Conservation (phyloP, 106 monocot genomes). For the Dendrobium officinale region DNA sequence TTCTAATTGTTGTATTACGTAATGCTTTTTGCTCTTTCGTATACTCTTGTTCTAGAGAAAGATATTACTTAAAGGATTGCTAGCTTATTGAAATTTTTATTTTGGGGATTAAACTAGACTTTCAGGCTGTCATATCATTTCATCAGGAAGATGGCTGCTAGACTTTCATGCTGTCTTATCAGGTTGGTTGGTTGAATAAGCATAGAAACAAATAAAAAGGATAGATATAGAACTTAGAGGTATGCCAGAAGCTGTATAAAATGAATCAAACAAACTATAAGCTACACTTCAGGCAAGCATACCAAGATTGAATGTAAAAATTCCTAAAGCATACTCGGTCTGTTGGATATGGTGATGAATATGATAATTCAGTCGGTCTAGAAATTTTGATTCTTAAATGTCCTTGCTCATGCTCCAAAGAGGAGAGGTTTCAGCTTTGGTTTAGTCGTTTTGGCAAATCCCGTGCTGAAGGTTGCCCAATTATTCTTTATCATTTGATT, state of each 20-base stretch:
- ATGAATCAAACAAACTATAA: background rate
- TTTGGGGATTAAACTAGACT: background rate
- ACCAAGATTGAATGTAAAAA: background rate
- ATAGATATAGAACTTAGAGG: background rate
- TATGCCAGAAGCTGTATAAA: background rate
- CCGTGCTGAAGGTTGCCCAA: background rate
- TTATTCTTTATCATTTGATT: background rate
- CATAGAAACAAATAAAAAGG: background rate
- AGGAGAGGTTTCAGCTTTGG: too few species aligned
- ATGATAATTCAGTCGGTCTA: background rate
- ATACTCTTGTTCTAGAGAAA: background rate
- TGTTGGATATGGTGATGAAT: background rate
- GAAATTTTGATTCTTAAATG: background rate
- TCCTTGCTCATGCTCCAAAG: too few species aligned
- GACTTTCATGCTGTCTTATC: background rate
- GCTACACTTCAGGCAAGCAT: background rate
- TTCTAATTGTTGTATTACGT: background rate
- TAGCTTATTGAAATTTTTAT: background rate
- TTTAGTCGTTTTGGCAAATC: too few species aligned
- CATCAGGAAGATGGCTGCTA: background rate
- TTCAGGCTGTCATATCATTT: background rate
- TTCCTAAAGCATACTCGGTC: background rate
- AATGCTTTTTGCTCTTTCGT: background rate
- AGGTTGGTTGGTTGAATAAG: background rate
- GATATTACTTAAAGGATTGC: background rate